These are phyloP conservation scores for Hanseniaspora jakobsenii DNA, from an alignment of 805 yeast genomes.

Conservation along the genomic window DNA sequence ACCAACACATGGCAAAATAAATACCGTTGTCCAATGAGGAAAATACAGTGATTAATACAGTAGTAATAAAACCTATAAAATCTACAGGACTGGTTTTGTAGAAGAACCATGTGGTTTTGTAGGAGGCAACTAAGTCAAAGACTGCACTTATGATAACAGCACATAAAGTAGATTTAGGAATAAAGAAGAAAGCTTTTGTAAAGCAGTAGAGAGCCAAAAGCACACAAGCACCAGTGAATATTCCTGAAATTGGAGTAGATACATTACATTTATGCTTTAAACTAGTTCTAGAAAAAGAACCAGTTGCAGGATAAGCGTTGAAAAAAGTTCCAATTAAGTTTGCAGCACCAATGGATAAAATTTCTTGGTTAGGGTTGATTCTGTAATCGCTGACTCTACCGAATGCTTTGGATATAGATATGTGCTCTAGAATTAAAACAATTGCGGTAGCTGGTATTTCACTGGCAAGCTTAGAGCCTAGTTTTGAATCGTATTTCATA, in stretches of 20 bases:
- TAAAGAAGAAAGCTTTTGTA: constrained; percentile 73
- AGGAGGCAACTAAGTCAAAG: constrained; percentile 65
- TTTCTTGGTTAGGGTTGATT: constrained; percentile 84
- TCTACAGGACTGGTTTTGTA: constrained; percentile 69
- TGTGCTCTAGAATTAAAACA: constrained; percentile 76
- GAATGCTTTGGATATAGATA: constrained; percentile 85
- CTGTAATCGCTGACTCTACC: constrained; percentile 87
- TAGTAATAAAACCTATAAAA: constrained; percentile 56
- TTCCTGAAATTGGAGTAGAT: constrained; percentile 84
- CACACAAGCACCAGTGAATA: constrained; percentile 81
- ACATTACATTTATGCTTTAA: constrained; percentile 92
- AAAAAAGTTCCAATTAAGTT: constrained; percentile 85
- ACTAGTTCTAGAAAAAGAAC: constrained; percentile 90
- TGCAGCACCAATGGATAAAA: constrained; percentile 84
- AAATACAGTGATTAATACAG: constrained; percentile 64
- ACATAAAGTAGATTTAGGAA: constrained; percentile 76
- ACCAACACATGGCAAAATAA: constrained; percentile 80
- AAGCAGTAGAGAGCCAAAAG: constrained; percentile 73
- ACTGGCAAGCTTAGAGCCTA: constrained; percentile 49
- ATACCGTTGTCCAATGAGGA: constrained; percentile 77
- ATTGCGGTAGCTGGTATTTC: constrained; percentile 80
- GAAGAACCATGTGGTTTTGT: constrained; percentile 51
- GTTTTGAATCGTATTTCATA: constrained; percentile 49
- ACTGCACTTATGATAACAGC: constrained; percentile 93
- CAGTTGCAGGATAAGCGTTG: constrained; percentile 90